A percentile compares a stretch with the other conserved stretches of the same genome.
Conservation (phyloP, 139 green algal species). For the Chlorella sorokiniana region DNA sequence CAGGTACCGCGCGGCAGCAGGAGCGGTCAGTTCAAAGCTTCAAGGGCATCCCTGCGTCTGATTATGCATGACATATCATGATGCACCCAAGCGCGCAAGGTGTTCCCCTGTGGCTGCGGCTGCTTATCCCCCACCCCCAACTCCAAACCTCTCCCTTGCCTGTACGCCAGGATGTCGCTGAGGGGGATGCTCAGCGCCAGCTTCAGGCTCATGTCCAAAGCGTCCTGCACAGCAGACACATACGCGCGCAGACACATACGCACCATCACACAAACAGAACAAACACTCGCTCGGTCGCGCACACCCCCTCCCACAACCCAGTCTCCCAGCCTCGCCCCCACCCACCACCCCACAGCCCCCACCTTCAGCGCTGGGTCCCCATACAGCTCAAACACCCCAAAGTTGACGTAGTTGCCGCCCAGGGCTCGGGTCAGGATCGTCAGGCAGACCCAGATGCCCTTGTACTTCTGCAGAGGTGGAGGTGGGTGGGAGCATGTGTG, state of each 20-base stretch:
- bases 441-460: conserved; percentile 94
- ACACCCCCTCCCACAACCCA: too few relatives aligned
- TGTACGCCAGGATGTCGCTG: conserved; percentile 78
- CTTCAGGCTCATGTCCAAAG: conserved; percentile 86
- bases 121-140: too few relatives aligned
- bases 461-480: conserved; percentile 69
- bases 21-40: too few relatives aligned
- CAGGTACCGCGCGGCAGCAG: not conserved
- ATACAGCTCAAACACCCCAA: conserved; percentile 99
- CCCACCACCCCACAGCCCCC: not conserved
- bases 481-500: not conserved
- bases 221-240: conserved; percentile 64
- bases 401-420: conserved; percentile 97
- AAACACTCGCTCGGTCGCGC: too few relatives aligned
- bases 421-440: conserved; percentile 83
- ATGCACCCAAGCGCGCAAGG: too few relatives aligned
- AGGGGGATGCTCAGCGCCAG: conserved; percentile 80
- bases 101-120: too few relatives aligned
- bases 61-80: too few relatives aligned
- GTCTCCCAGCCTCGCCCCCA: not conserved
- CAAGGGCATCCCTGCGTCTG: not conserved
- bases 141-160: too few relatives aligned
- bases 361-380: conserved; percentile 89
- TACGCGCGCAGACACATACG: too few relatives aligned
- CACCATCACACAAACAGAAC: not conserved